phyloP scores from a whole-genome alignment of 805 yeast genomes.

The Ogataea pini region DNA sequence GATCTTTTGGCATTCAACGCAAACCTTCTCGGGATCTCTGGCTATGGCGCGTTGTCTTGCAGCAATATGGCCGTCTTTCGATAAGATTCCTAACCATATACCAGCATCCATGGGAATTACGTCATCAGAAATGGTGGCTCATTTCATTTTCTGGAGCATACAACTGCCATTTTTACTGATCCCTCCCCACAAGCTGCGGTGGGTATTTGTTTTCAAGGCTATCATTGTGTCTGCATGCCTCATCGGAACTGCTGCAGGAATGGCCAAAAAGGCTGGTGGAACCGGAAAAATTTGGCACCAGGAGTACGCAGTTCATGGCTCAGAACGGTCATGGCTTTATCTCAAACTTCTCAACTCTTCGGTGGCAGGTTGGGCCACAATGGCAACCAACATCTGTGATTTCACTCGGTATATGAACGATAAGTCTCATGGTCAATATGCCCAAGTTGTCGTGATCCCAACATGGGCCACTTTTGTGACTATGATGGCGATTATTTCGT shows the following conservation, averaged over 20 bases:
- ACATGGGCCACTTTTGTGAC: constrained; percentile 30
- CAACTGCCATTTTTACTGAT: constrained; percentile 37
- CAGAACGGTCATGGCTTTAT: constrained; percentile 31
- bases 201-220: constrained; percentile 37
- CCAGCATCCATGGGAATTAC: constrained; percentile 32
- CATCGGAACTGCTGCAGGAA: constrained; percentile 34
- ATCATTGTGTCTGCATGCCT: constrained; percentile 29
- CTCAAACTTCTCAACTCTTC: constrained; percentile 32
- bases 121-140: constrained; percentile 34
- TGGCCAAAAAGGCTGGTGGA: constrained; percentile 35
- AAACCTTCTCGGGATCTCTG: constrained; percentile 31
- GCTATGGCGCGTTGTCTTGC: constrained; percentile 32
- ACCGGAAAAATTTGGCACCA: constrained; percentile 29
- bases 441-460: constrained; percentile 33
- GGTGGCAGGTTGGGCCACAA: constrained; percentile 39
- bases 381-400: constrained; percentile 41
- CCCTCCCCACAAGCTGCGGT: constrained; percentile 37
- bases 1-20: constrained; percentile 31
- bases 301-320: constrained; percentile 23
- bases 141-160: constrained; percentile 34
- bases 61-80: constrained; percentile 33
- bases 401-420: constrained; percentile 41
- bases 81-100: constrained; percentile 25
- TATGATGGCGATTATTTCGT: constrained; percentile 36
- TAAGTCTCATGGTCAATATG: constrained; percentile 32